These are phyloP conservation scores for Leccinum subtestaceum DNA, from an alignment of 768 basidiomycete species.

Conservation along the genomic window DNA sequence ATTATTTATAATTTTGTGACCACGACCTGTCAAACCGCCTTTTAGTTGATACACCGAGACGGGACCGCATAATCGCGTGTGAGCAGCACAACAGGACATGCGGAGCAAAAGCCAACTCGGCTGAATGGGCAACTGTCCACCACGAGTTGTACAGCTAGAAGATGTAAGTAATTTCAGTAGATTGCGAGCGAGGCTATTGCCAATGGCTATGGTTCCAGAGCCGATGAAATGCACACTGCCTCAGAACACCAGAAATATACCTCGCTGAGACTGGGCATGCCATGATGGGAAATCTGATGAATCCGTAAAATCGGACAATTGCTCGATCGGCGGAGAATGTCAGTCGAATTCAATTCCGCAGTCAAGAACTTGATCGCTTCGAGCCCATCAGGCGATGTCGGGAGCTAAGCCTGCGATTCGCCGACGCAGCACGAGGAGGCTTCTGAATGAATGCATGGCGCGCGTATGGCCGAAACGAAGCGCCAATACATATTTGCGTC, in stretches of 20 bases:
- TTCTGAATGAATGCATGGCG: background rate
- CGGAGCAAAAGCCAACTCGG: background rate
- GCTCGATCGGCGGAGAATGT: constrained; percentile 14
- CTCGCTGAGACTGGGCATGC: background rate
- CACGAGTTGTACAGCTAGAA: background rate
- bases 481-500: background rate
- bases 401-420: background rate
- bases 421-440: background rate
- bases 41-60: constrained; percentile 11
- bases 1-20: background rate
- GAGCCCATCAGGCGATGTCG: background rate
- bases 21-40: background rate
- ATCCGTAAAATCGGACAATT: background rate
- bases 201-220: background rate
- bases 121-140: background rate
- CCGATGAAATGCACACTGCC: background rate
- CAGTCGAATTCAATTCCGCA: background rate
- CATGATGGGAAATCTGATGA: background rate
- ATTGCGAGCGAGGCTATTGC: background rate
- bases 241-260: constrained; percentile 3
- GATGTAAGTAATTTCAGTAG: background rate
- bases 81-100: background rate
- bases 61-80: constrained; percentile 11
- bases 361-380: constrained; percentile 10
- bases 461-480: no score